Evolutionary conservation across 2,329 filamentous ascomycete genomes (phyloP), one percentile per base, ranked within the genome.

Genomic region (Orbilia quercus): DNA sequence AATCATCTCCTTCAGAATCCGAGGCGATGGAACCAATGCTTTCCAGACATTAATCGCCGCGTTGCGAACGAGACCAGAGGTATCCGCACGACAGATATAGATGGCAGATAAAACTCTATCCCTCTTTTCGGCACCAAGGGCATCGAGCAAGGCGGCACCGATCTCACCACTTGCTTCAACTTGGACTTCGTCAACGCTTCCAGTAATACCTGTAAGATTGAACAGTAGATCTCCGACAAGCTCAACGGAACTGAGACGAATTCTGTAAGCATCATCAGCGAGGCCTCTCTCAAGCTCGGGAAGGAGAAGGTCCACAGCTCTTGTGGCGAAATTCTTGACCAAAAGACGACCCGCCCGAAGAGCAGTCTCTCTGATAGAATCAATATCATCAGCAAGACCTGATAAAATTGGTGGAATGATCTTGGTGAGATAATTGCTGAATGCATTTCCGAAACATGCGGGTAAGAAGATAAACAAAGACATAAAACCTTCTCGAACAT

Each of bases 401-500:
- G 92, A 89, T 75, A 99, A 85, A 78, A 99, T 98, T 18, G 95
- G 91, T 16, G 95, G 96, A 77, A 99, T 96, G 78, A 99, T 96
- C 80, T 89, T 92, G 82, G 89, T 91, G 74, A 99, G 89, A 79
- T 99, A 99, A 79, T 92, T 92, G 77, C 95, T 90, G 79, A 99
- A 99, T 81, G 93, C 96, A 85, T 99, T 99, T 79, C 95, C 95
- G 78, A 99, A 99, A 82, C 95, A 99, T 59, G 96, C 95, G 11
- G 95, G 95, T 83, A 99, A 88, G 86, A 97, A 99, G 77, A 99
- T 98, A 82, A 99, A 99, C 42, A 99, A 86, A 6, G 95, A 97
- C 95, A 99, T 99, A 84, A 99, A 99, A 48, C 95, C 95, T 84
- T 99, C 95, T 78, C 95, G 89, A 75, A 99, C 92, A 62, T 92